Percentiles rank a stretch among this genome's conserved stretches.
Evolutionary conservation across 1,284 basidiomycete species (phyloP).

Genomic region (Ganoderma lucidum): DNA sequence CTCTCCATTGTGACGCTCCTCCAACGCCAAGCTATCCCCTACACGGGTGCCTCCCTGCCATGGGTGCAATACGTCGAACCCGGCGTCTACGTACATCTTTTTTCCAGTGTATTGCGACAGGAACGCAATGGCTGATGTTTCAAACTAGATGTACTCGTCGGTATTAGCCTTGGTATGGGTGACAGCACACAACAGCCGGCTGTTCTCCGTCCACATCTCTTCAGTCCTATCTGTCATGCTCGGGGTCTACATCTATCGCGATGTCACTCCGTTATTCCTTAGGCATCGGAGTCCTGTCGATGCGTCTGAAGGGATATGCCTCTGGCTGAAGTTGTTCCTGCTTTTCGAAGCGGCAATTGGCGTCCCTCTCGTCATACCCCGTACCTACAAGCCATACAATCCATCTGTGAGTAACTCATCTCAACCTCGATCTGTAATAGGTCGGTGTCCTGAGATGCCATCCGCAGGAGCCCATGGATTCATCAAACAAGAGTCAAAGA

Average conservation of each 20-base stretch:
- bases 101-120: background rate
- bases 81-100: constrained; percentile 43
- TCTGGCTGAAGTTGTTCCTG: constrained; percentile 49
- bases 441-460: background rate
- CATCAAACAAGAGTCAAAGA: constrained; percentile 71
- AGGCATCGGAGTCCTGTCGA: constrained; percentile 51
- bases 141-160: background rate
- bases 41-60: background rate
- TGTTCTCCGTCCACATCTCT: constrained; percentile 26
- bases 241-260: constrained; percentile 55
- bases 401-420: constrained; percentile 43
- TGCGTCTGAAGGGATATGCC: constrained; percentile 42
- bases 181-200: background rate
- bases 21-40: constrained; percentile 5
- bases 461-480: constrained; percentile 49
- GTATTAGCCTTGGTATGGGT: background rate
- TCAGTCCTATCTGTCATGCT: constrained; percentile 50
- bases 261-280: constrained; percentile 58
- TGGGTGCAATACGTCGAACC: constrained; percentile 42
- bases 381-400: constrained; percentile 52
- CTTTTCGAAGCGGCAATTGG: constrained; percentile 50
- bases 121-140: background rate
- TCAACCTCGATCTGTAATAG: constrained; percentile 29
- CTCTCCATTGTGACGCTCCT: constrained; percentile 33
- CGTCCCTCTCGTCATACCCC: constrained; percentile 56